Evolutionary conservation across 148 eudicot genomes (phyloP).

Genomic region (Heliosperma pusillum): DNA sequence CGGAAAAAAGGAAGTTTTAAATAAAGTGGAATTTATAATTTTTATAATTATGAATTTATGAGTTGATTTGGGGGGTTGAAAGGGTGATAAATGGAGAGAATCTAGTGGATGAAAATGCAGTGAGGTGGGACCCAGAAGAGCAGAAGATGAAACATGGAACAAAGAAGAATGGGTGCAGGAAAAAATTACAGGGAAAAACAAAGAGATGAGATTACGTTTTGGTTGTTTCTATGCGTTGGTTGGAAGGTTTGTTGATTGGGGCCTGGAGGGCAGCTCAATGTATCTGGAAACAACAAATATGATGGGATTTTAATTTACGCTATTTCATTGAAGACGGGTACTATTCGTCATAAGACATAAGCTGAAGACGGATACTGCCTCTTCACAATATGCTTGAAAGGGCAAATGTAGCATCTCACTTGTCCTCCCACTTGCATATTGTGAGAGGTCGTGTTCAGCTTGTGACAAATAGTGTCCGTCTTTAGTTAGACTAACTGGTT

Average conservation of each 20-base stretch:
- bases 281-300: neutral
- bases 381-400: too few relatives aligned
- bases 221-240: neutral
- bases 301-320: too few relatives aligned
- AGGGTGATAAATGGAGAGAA: constrained; percentile 1
- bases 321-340: too few relatives aligned
- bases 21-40: too few relatives aligned
- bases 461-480: too few relatives aligned
- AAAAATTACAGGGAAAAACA: neutral
- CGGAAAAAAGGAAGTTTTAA: neutral
- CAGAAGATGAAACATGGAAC: neutral
- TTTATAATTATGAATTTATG: too few relatives aligned
- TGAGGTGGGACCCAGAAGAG: constrained; percentile 8
- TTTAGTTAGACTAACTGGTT: too few relatives aligned
- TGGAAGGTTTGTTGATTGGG: neutral
- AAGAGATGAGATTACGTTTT: neutral
- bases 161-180: neutral
- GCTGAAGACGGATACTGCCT: too few relatives aligned
- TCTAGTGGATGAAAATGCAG: constrained; percentile 11
- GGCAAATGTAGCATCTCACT: too few relatives aligned
- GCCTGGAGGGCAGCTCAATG: neutral
- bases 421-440: too few relatives aligned
- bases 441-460: too few relatives aligned
- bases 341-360: too few relatives aligned
- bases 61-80: neutral